Evolutionary conservation across 352 stramenopile genomes (phyloP).

Genomic region (Globisporangium cylindrosporum): DNA sequence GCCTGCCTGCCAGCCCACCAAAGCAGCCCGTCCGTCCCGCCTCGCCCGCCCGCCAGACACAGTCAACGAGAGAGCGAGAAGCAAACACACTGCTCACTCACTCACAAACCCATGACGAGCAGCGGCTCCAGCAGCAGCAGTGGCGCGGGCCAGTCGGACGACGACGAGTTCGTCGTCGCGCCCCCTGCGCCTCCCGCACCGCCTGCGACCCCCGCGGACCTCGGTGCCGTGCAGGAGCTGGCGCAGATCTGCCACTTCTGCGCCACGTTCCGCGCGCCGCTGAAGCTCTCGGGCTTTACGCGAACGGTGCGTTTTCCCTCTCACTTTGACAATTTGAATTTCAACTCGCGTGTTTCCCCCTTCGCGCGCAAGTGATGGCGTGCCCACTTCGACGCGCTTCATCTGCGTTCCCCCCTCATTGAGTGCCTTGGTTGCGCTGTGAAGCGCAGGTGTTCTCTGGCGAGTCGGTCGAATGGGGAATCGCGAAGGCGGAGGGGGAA

Average conservation of each 20-base stretch:
- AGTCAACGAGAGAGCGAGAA: background rate
- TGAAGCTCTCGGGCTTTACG: conserved; percentile 70
- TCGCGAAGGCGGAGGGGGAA: background rate
- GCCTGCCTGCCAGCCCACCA: too few relatives aligned
- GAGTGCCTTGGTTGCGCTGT: background rate
- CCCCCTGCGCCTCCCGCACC: conserved; percentile 3
- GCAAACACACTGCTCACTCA: background rate
- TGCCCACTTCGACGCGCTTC: background rate
- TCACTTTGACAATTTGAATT: conserved; percentile 10
- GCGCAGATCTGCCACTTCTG: conserved; percentile 81
- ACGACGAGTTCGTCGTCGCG: conserved; percentile 24
- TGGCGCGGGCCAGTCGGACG: conserved; percentile 39
- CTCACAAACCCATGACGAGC: conserved; percentile 27
- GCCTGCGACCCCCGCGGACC: conserved; percentile 21
- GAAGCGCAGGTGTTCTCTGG: background rate
- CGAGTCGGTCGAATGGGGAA: background rate
- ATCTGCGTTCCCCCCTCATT: background rate
- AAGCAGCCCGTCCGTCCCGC: too few relatives aligned
- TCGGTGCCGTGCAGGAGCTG: conserved; percentile 46
- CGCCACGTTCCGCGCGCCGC: conserved; percentile 56
- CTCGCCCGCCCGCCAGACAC: background rate
- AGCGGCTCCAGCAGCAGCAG: conserved; percentile 35
- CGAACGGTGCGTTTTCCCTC: conserved; percentile 54
- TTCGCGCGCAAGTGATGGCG: background rate
- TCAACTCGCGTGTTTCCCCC: background rate